Conservation (phyloP, 2,329 filamentous ascomycete genomes). For the Arthrobotrys entomopaga region DNA sequence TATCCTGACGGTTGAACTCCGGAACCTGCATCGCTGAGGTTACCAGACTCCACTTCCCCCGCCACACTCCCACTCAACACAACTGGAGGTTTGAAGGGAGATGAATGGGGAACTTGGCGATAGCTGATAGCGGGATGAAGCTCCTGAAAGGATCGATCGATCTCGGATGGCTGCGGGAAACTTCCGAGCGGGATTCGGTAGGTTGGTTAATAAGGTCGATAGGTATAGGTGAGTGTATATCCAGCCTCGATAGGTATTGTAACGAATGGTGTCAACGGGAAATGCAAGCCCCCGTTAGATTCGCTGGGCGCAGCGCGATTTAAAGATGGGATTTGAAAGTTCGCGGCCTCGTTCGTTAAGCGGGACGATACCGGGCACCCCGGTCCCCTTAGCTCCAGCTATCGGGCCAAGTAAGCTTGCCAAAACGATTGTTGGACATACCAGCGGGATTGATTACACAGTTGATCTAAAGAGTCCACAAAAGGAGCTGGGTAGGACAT, state of each 20-base stretch:
- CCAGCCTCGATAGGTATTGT: constrained; percentile 8
- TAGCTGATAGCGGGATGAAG: constrained; percentile 16
- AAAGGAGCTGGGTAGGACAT: no score
- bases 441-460: no score
- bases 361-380: no score
- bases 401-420: no score
- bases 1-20: constrained; percentile 51
- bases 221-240: not conserved
- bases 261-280: not conserved
- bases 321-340: constrained; percentile 40
- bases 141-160: not conserved
- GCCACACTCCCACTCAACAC: constrained; percentile 42
- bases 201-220: not conserved
- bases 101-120: constrained; percentile 6
- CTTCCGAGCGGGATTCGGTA: not conserved
- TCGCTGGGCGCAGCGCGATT: constrained; percentile 50
- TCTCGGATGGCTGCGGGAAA: constrained; percentile 8
- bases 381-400: no score
- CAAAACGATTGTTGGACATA: no score
- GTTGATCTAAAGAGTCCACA: no score
- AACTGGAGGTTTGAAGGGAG: constrained; percentile 30
- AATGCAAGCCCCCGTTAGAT: constrained; percentile 17
- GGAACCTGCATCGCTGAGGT: constrained; percentile 45
- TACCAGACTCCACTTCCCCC: constrained; percentile 33
- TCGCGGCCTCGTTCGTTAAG: constrained; percentile 35